Evolutionary conservation across 2,329 filamentous ascomycete species (phyloP).

Genomic region (Penicillium sp.): DNA sequence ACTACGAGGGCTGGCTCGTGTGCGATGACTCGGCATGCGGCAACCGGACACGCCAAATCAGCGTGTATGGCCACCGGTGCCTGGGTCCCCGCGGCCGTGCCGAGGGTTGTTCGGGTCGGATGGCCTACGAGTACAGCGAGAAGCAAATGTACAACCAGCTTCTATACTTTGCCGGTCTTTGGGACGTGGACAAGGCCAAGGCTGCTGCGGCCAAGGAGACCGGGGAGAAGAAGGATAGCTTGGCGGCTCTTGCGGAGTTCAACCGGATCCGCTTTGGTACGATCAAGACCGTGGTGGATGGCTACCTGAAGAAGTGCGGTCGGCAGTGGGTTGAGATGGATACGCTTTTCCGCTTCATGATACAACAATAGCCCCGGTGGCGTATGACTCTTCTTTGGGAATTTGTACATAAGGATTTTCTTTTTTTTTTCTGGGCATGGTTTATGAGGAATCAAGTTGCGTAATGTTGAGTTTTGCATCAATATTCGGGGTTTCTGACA

Average conservation of each 20-base stretch:
- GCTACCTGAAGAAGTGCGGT: constrained; percentile 86
- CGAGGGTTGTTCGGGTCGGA: constrained; percentile 81
- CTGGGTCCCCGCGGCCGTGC: constrained; percentile 85
- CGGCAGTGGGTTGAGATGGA: constrained; percentile 95
- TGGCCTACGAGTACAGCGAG: constrained; percentile 87
- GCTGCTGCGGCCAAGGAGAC: constrained; percentile 56
- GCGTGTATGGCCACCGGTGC: constrained; percentile 88
- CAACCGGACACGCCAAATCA: constrained; percentile 86
- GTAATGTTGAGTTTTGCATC: constrained; percentile 16
- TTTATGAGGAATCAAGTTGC: constrained; percentile 21
- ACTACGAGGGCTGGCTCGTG: constrained; percentile 91
- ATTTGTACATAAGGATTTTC: constrained; percentile 36
- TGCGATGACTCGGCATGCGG: constrained; percentile 90
- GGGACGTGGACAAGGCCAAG: constrained; percentile 85
- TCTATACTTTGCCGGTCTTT: constrained; percentile 82
- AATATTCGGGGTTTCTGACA: background rate
- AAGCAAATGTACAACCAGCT: constrained; percentile 95
- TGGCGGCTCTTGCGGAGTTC: constrained; percentile 76
- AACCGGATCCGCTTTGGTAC: constrained; percentile 81
- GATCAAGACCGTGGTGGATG: constrained; percentile 77
- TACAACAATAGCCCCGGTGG: constrained; percentile 50
- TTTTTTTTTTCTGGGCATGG: constrained; percentile 12
- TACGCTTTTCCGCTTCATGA: constrained; percentile 70
- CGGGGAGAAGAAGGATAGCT: constrained; percentile 65
- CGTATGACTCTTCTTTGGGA: constrained; percentile 22